Evolutionary conservation across 768 basidiomycete species (phyloP).

Genomic region (Omphalotus guepiniiformis): DNA sequence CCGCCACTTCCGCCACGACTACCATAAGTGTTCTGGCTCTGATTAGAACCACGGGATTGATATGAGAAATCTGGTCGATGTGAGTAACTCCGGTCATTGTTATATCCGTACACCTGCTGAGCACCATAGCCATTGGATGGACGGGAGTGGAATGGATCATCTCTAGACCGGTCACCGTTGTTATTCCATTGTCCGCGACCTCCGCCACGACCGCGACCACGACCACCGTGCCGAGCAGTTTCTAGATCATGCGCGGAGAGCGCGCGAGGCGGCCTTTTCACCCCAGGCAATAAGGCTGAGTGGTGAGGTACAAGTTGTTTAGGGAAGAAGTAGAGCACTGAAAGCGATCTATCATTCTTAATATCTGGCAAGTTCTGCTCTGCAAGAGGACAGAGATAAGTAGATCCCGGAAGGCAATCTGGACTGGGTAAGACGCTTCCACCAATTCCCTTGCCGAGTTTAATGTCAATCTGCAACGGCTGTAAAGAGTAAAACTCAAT

Average conservation of each 20-base stretch:
- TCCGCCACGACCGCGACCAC: slow-evolving; percentile 43
- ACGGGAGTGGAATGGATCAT: slow-evolving; percentile 46
- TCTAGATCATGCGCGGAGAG: slow-evolving; percentile 74
- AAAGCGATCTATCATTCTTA: slow-evolving; percentile 81
- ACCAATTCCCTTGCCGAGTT: slow-evolving; percentile 70
- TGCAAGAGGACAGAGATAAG: slow-evolving; percentile 73
- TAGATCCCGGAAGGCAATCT: slow-evolving; percentile 87
- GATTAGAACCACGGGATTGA: slow-evolving; percentile 21
- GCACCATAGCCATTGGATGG: slow-evolving; percentile 31
- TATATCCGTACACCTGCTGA: slow-evolving; percentile 28
- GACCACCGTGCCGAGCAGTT: slow-evolving; percentile 51
- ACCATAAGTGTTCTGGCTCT: slow-evolving; percentile 18
- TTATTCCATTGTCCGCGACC: slow-evolving; percentile 32
- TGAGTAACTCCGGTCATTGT: slow-evolving; percentile 20
- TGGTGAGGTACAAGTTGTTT: slow-evolving; percentile 81
- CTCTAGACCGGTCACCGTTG: slow-evolving; percentile 31
- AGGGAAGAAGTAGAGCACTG: slow-evolving; percentile 86
- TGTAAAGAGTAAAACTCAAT: slow-evolving; percentile 27
- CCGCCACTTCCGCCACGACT: slow-evolving; percentile 6
- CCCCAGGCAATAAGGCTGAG: slow-evolving; percentile 77
- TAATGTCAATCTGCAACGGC: slow-evolving; percentile 70
- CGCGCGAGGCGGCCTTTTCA: slow-evolving; percentile 50
- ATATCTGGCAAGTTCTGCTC: slow-evolving; percentile 69
- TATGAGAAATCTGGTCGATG: slow-evolving; percentile 4
- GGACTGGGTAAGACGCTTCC: slow-evolving; percentile 82